Evolutionary conservation across 495 filamentous ascomycete species (phyloP).

Genomic region (Trichoderma gamsii): DNA sequence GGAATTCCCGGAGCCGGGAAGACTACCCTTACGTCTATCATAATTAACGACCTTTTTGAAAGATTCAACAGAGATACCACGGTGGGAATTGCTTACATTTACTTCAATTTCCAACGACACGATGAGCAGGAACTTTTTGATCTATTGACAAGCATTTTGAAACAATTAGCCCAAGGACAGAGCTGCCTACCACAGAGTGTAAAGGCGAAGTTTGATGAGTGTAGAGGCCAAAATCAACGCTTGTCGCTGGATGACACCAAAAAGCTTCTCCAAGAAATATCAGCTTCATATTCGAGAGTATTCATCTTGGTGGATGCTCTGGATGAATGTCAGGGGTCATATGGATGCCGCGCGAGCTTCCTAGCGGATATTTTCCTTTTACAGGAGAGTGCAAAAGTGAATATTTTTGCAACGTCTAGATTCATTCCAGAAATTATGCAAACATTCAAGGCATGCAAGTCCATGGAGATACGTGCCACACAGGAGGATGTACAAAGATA

Average conservation of each 20-base stretch:
- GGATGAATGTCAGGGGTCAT: conserved; percentile 32
- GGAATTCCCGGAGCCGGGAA: conserved; percentile 36
- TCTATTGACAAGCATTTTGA: conserved; percentile 29
- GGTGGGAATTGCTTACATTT: conserved; percentile 37
- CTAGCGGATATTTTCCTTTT: conserved; percentile 25
- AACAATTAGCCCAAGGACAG: conserved; percentile 27
- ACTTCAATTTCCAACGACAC: conserved; percentile 33
- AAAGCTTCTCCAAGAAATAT: conserved; percentile 22
- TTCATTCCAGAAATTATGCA: too few relatives aligned
- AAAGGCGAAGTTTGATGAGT: conserved; percentile 22
- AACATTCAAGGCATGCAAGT: too few relatives aligned
- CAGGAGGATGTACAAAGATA: too few relatives aligned
- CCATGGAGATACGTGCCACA: too few relatives aligned
- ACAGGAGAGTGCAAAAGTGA: conserved; percentile 20
- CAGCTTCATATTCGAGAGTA: conserved; percentile 21
- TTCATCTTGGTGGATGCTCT: conserved; percentile 44
- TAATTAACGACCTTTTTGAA: conserved; percentile 31
- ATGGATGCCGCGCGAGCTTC: conserved; percentile 13
- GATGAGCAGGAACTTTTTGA: conserved; percentile 25
- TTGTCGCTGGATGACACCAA: conserved; percentile 27
- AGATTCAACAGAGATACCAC: conserved; percentile 21
- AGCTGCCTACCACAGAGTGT: conserved; percentile 21
- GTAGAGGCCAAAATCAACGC: conserved; percentile 20
- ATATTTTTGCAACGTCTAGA: conserved; percentile 41
- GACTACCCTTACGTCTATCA: conserved; percentile 30